Conservation (phyloP, 2,329 filamentous ascomycete genomes). For the Colletotrichum lupini region DNA sequence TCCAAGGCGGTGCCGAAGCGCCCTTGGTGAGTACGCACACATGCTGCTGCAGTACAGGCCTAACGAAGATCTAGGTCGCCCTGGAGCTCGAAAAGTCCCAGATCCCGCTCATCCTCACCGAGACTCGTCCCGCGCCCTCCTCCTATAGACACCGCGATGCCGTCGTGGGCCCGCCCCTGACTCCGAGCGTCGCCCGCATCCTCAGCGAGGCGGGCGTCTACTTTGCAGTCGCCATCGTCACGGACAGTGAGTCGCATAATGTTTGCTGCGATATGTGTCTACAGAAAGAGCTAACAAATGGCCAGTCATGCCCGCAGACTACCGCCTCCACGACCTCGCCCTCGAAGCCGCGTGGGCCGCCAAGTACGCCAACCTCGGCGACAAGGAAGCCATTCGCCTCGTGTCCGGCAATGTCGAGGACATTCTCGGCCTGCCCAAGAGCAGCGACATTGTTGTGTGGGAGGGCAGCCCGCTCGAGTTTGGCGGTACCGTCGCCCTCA, state of each 20-base stretch:
- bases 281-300: background rate
- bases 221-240: constrained; percentile 46
- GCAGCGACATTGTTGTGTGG: constrained; percentile 54
- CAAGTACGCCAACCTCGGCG: constrained; percentile 50
- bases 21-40: constrained; percentile 44
- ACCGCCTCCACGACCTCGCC: constrained; percentile 50
- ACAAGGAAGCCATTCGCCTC: constrained; percentile 47
- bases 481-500: constrained; percentile 51
- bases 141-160: constrained; percentile 50
- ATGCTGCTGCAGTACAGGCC: background rate
- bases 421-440: constrained; percentile 49
- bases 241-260: constrained; percentile 36
- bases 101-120: constrained; percentile 56
- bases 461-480: constrained; percentile 54
- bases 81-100: constrained; percentile 50
- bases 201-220: constrained; percentile 53
- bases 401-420: constrained; percentile 54
- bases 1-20: constrained; percentile 53
- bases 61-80: constrained; percentile 44
- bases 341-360: constrained; percentile 53
- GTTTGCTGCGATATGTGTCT: background rate
- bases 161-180: constrained; percentile 55
- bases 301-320: constrained; percentile 44
- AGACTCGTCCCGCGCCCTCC: constrained; percentile 46
- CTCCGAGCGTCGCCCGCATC: constrained; percentile 49